Evolutionary conservation across 805 yeast genomes (phyloP).

Genomic region (Dipodascus albidus): DNA sequence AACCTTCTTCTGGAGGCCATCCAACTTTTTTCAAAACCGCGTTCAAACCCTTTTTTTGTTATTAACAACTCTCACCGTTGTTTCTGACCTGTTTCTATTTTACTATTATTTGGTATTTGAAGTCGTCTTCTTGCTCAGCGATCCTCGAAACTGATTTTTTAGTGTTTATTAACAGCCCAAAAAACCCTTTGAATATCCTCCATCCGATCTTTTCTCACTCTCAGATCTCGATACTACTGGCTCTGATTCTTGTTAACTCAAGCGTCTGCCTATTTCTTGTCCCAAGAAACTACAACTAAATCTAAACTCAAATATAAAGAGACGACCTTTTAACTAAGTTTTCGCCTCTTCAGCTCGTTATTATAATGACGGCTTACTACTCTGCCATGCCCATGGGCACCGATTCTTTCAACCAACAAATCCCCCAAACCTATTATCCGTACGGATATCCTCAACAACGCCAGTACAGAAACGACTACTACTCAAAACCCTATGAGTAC

Average conservation of each 20-base stretch:
- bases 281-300: background rate
- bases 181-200: background rate
- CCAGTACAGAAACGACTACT: background rate
- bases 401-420: slow-evolving; percentile 3
- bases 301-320: background rate
- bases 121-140: background rate
- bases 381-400: slow-evolving; percentile 8
- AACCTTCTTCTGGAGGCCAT: slow-evolving; percentile 1
- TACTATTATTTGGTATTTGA: background rate
- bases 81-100: background rate
- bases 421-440: background rate
- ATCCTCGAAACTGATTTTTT: background rate
- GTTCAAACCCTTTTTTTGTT: slow-evolving; percentile 1
- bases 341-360: slow-evolving; percentile 8
- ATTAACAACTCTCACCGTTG: background rate
- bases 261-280: slow-evolving; percentile 1
- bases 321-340: slow-evolving; percentile 20
- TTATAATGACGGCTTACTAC: slow-evolving; percentile 12
- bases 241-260: slow-evolving; percentile 1
- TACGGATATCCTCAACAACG: slow-evolving; percentile 1
- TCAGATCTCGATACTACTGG: slow-evolving; percentile 3
- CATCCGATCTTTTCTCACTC: background rate
- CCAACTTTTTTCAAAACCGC: background rate
- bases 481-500: slow-evolving; percentile 1
- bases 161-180: background rate